Percentiles rank a stretch among this genome's conserved stretches.
These are phyloP conservation scores for Sicyos edulis DNA, from an alignment of 306 rosid species.

Conservation along the genomic window DNA sequence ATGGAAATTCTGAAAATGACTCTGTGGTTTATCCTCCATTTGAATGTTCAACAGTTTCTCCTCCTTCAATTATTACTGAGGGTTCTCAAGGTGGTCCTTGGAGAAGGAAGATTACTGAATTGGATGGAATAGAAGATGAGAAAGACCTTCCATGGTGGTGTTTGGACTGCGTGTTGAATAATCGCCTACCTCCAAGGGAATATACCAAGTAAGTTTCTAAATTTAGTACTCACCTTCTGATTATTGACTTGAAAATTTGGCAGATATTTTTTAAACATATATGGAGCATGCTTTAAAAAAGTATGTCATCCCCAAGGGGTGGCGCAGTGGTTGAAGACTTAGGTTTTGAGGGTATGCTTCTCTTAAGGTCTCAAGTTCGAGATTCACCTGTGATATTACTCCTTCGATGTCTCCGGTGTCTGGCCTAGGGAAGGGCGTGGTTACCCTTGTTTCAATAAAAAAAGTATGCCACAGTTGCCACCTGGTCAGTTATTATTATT, in stretches of 20 bases:
- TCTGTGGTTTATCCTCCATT: conserved; percentile 85
- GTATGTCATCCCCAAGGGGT: too few relatives aligned
- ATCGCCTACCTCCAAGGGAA: conserved; percentile 89
- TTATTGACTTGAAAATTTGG: neutral
- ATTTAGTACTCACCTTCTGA: conserved; percentile 19
- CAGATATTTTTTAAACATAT: neutral
- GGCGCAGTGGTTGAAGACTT: too few relatives aligned
- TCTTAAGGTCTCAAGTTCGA: too few relatives aligned
- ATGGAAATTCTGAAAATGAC: conserved; percentile 68
- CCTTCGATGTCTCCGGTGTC: too few relatives aligned
- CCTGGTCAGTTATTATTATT: neutral
- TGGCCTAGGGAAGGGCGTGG: too few relatives aligned
- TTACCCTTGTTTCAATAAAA: too few relatives aligned
- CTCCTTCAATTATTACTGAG: conserved; percentile 91
- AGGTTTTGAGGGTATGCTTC: too few relatives aligned
- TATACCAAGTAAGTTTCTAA: conserved; percentile 64
- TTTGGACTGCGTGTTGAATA: conserved; percentile 75
- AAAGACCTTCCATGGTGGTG: conserved; percentile 96
- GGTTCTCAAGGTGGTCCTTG: conserved; percentile 94
- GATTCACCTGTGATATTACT: too few relatives aligned
- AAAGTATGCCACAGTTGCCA: neutral
- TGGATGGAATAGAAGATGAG: conserved; percentile 91
- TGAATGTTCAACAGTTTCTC: conserved; percentile 68
- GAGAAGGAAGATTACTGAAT: conserved; percentile 83
- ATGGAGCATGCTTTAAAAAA: neutral